Conservation (phyloP, 2,329 filamentous ascomycete species). For the Alternaria brassicicola region DNA sequence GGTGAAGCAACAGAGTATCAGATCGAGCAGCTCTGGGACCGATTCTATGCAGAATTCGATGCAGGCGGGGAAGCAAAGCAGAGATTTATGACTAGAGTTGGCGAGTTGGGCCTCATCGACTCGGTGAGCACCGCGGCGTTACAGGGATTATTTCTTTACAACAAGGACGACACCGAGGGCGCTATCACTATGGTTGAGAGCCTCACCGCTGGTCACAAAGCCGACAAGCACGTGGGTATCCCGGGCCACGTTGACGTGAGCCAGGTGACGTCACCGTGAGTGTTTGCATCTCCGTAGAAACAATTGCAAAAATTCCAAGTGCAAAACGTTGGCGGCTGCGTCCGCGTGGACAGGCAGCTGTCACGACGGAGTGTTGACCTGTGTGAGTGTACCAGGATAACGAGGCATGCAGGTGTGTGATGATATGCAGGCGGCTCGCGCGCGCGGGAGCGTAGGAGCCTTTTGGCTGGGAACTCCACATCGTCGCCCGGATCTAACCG, state of each 20-base stretch:
- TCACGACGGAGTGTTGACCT: background rate
- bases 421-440: slow-evolving; percentile 19
- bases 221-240: slow-evolving; percentile 38
- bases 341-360: slow-evolving; percentile 4
- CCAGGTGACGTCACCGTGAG: slow-evolving; percentile 15
- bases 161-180: slow-evolving; percentile 88
- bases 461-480: slow-evolving; percentile 8
- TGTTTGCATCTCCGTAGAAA: slow-evolving; percentile 3
- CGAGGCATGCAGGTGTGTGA: slow-evolving; percentile 9
- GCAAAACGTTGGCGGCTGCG: background rate
- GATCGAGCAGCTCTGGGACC: slow-evolving; percentile 86
- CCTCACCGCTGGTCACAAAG: slow-evolving; percentile 49
- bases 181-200: slow-evolving; percentile 80
- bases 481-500: slow-evolving; percentile 15
- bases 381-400: slow-evolving; percentile 1
- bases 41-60: slow-evolving; percentile 90
- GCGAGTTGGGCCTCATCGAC: slow-evolving; percentile 72
- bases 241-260: slow-evolving; percentile 40
- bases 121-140: slow-evolving; percentile 85
- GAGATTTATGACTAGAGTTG: slow-evolving; percentile 73
- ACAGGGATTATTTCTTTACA: slow-evolving; percentile 92
- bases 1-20: slow-evolving; percentile 87
- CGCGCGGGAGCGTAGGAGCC: slow-evolving; percentile 6
- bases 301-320: background rate
- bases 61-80: slow-evolving; percentile 64